Base-by-base conservation (phyloP, 129 eudicot species). In the Artemisia tridentata region DNA sequence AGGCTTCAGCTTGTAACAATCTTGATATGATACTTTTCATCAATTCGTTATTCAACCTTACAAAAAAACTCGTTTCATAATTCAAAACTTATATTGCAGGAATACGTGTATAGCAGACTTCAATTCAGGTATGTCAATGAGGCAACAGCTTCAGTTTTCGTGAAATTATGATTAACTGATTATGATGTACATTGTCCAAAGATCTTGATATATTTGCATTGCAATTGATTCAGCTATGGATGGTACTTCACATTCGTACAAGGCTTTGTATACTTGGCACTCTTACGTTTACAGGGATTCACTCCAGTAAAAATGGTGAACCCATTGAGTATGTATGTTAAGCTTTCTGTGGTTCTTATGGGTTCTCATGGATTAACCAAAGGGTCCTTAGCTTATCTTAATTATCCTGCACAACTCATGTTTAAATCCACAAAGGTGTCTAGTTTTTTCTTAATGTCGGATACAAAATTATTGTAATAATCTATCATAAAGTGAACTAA, bases 351-450 rank as follows among this genome's bases (percentile, higher is more conserved):
- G 29, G 99, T 93, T 57, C 96, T 93, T 34, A 93, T 93, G 97
- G 99, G 96, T 41, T 93, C 99, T 56, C 96, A 90, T 85, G 97
- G 97, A 47, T 75, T 93, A 51, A 90, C 99, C 29, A 93, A 93
- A 72, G 99, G 99, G 3, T 90, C 97, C 12, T 84, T 93, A 63
- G 99, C 98, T 66, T 93, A 78, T 60, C 99, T 93, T 41, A 93
- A 93, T 64, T 93, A 93, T 70, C 97, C 99, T 3, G 97, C 99
- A 47, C 99, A 93, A 55, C 84, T 93, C 51, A 93, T 93, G 99
- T 93, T 93, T 73, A 93, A 93, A 76, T 93, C 99, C 17, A 93
- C 96, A 17, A 93, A 93, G 99, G 99, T 93, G 45, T 49, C 27
- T 55, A 23, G 25, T 7, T 52, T 41, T 20, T 14, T 54, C 14